phyloP scores from a whole-genome alignment of 2,329 filamentous ascomycete species.

The Ustilaginoidea virens region DNA sequence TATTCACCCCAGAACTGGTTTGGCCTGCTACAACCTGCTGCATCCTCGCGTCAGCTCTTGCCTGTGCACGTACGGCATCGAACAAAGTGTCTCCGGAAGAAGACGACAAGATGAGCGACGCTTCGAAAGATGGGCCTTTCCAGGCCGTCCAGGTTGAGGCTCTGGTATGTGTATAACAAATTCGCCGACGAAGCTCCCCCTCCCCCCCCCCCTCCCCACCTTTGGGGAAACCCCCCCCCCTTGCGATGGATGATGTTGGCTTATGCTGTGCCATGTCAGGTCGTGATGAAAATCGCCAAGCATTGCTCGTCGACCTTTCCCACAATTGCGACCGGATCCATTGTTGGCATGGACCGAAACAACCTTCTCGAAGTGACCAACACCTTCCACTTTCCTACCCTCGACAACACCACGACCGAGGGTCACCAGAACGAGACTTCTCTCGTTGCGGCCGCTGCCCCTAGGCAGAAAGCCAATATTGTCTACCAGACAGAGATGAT shows the following conservation, averaged over 20 bases:
- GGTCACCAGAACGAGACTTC: slow-evolving; percentile 63
- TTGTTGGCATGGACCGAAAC: slow-evolving; percentile 85
- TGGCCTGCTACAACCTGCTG: slow-evolving; percentile 8
- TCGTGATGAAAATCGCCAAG: slow-evolving; percentile 97
- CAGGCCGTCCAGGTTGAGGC: slow-evolving; percentile 89
- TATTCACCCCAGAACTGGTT: slow-evolving; percentile 18
- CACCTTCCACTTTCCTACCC: slow-evolving; percentile 80
- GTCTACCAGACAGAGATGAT: slow-evolving; percentile 95
- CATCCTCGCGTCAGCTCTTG: slow-evolving; percentile 12
- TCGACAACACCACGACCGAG: slow-evolving; percentile 55
- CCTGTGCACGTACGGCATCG: slow-evolving; percentile 3
- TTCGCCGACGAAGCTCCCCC: slow-evolving; percentile 17
- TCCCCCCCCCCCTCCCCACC: slow-evolving; percentile 10
- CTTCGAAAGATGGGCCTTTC: slow-evolving; percentile 53
- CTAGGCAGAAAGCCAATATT: slow-evolving; percentile 79
- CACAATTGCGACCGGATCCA: slow-evolving; percentile 72
- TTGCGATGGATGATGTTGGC: too few species aligned
- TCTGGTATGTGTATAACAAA: slow-evolving; percentile 46
- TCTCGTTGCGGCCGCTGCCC: slow-evolving; percentile 69
- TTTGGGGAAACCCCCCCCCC: slow-evolving; percentile 12
- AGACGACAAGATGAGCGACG: slow-evolving; percentile 38
- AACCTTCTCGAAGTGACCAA: slow-evolving; percentile 82
- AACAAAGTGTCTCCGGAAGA: too few species aligned
- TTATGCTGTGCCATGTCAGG: slow-evolving; percentile 30
- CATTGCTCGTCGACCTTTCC: slow-evolving; percentile 82